Evolutionary conservation across 208 protist genomes (phyloP), one percentile per base, ranked within the genome.

Genomic region (Leishmania mexicana): DNA sequence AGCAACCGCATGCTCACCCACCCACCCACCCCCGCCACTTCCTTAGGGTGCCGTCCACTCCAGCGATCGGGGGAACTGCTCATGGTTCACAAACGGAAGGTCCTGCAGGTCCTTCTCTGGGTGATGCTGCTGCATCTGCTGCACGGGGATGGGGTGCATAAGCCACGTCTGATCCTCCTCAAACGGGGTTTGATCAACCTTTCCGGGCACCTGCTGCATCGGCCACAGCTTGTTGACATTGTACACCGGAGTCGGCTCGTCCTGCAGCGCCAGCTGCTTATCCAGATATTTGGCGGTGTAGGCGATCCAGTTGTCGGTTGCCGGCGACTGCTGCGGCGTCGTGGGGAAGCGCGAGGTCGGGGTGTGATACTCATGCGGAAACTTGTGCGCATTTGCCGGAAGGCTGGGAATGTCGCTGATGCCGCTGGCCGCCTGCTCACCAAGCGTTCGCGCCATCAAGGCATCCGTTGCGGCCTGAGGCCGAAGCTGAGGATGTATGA

Each of bases 111-210:
- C 90, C 85, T 96, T 97, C 78, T 98, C 95, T 0, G 92, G 92
- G 77, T 96, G 87, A 81, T 96, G 92, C 81, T 90, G 88, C 86
- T 94, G 87, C 90, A 95, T 88, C 68, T 96, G 92, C 54, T 97
- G 93, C 51, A 98, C 93, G 6, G 95, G 93, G 75, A 97, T 96
- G 6, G 90, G 93, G 68, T 96, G 90, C 53, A 96, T 81, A 38
- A 98, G 80, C 94, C 95, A 98, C 42, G 95, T 97, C 76, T 98
- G 95, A 78, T 98, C 95, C 80, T 98, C 95, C 83, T 95, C 93
- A 54, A 96, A 98, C 19, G 93, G 95, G 31, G 93, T 98, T 76
- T 96, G 92, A 68, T 98, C 94, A 31, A 91, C 65, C 80, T 94
- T 97, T 21, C 95, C 95, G 35, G 95, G 93, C 24, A 96, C 87